Conservation (phyloP, 1,139 yeast species). For the Arxiozyma heterogenica region DNA sequence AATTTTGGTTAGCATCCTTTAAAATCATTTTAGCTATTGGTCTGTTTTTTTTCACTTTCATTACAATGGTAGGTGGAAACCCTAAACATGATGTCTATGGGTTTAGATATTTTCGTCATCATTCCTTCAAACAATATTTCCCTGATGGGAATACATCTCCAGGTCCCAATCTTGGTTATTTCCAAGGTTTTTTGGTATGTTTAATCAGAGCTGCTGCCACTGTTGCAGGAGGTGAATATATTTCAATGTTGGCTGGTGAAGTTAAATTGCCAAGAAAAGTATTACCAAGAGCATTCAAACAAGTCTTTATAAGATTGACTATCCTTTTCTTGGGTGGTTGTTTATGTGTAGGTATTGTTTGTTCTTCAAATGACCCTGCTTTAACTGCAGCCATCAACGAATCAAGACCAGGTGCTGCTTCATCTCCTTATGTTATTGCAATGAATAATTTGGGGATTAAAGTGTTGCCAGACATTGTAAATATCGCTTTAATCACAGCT, state of each 20-base stretch:
- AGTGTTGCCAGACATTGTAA: constrained; percentile 54
- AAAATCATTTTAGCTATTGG: constrained; percentile 67
- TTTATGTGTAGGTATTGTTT: constrained; percentile 49
- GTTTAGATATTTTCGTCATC: constrained; percentile 52
- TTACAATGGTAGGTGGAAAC: constrained; percentile 82
- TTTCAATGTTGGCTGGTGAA: constrained; percentile 79
- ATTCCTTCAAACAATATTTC: constrained; percentile 47
- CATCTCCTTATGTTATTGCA: constrained; percentile 58
- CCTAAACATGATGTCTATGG: constrained; percentile 59
- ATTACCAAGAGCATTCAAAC: constrained; percentile 72
- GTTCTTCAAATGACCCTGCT: constrained; percentile 44
- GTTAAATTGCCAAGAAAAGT: constrained; percentile 65
- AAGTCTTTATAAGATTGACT: constrained; percentile 63
- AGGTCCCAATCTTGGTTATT: constrained; percentile 42
- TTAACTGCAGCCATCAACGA: constrained; percentile 36
- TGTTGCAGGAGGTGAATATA: constrained; percentile 78
- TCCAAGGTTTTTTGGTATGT: constrained; percentile 62
- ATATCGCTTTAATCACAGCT: constrained; percentile 51
- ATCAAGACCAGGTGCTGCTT: constrained; percentile 50
- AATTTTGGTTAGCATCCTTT: constrained; percentile 71
- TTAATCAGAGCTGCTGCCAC: constrained; percentile 56
- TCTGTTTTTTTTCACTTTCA: constrained; percentile 58
- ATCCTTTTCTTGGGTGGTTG: constrained; percentile 60
- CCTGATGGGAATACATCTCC: constrained; percentile 39
- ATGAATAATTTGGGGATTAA: constrained; percentile 45